These are phyloP conservation scores for Pseudogymnoascus sp. DNA, from an alignment of 2,329 filamentous ascomycete species.

Conservation along the genomic window DNA sequence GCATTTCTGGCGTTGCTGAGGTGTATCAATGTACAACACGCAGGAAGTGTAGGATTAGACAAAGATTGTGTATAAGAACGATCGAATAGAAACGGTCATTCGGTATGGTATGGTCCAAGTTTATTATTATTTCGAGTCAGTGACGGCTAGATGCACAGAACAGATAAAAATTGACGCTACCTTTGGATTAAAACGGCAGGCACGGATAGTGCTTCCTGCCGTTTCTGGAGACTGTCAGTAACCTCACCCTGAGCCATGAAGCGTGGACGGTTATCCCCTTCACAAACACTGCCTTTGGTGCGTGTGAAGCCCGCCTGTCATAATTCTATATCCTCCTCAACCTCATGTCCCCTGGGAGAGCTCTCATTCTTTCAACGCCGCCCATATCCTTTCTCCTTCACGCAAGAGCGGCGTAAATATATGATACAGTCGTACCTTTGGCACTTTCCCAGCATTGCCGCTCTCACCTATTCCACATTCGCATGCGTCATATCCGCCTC, in stretches of 20 bases:
- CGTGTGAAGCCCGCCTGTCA: neutral
- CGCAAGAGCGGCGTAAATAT: neutral
- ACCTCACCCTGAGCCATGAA: neutral
- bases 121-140: neutral
- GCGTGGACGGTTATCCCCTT: neutral
- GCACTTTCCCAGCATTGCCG: neutral
- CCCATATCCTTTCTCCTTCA: neutral
- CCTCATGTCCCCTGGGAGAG: neutral
- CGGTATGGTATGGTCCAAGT: neutral
- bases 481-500: neutral
- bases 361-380: neutral
- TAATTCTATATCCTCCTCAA: neutral
- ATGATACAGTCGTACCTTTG: neutral
- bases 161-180: no score
- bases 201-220: neutral
- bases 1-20: neutral
- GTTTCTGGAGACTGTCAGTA: neutral
- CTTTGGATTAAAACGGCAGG: neutral
- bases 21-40: conserved; percentile 3
- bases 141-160: neutral
- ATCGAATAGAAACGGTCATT: neutral
- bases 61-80: neutral
- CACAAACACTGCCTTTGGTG: neutral
- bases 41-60: neutral
- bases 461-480: neutral